Evolutionary conservation across 148 eudicot species (phyloP), one percentile per base, ranked within the genome.

Genomic region (Cornus controversa): DNA sequence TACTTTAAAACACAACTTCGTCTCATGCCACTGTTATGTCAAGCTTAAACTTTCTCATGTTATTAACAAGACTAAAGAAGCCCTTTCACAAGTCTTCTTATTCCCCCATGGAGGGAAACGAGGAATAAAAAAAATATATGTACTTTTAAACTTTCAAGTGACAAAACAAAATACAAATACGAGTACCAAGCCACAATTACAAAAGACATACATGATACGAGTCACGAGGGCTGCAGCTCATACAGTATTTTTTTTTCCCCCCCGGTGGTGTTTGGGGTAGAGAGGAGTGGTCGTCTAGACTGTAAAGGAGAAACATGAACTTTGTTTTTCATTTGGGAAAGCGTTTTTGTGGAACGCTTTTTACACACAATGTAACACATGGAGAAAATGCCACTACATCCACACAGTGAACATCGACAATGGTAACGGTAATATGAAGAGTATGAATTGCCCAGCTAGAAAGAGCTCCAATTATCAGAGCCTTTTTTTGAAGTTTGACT

Each of bases 381-480:
- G 9, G 10, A 40, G 45, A 29, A 76, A 50, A 27, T 76, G 62
- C 64, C 71, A 76, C 28, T 1, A 16, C 64, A 66, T n/a, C 78
- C 60, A 26, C 8, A 5, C 5, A 15, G 6, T 0, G 70, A 50
- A 76, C 37, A 50, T 31, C n/a, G 8, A 50, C 27, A 67, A 47
- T 10, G 26, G 22, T 42, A 65, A 6, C n/a, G n/a, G n/a, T n/a
- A n/a, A n/a, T n/a, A n/a, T 18, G 45, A 40, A 6, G 24, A 7
- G 26, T 29, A 57, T 18, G 66, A 72, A 28, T 23, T 45, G 42
- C 72, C 67, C 62, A 77, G 67, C 85, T 90, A 94, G 82, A 89
- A 93, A 66, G 94, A 79, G 75, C 88, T 89, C 98, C 98, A 90
- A 71, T 80, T 83, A 68, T 94, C 95, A 8, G 98, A 91, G 81